These are phyloP conservation scores for Aspergillus intermedius DNA, from an alignment of 2,329 filamentous ascomycete genomes.

Conservation along the genomic window DNA sequence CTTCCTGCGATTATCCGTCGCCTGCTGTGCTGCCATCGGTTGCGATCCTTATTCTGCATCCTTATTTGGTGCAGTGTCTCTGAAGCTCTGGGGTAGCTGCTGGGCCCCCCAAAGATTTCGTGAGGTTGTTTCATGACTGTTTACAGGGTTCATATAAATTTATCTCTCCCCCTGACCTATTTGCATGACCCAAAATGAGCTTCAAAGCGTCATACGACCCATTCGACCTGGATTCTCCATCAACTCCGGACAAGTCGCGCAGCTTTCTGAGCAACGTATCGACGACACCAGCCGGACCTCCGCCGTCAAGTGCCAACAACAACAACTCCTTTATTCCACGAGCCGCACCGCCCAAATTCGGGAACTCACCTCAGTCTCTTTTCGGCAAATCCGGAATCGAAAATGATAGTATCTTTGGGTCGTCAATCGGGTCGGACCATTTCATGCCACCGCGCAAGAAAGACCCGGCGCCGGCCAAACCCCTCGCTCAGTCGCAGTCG, in stretches of 20 bases:
- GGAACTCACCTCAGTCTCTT: conserved; percentile 31
- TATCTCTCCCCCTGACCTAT: not conserved
- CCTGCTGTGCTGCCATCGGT: not conserved
- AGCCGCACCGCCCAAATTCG: conserved; percentile 31
- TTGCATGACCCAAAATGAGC: conserved; percentile 21
- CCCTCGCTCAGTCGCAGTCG: conserved; percentile 20
- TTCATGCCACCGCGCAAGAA: conserved; percentile 21
- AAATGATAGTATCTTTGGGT: conserved; percentile 32
- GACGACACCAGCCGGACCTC: conserved; percentile 53
- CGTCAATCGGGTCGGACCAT: conserved; percentile 30
- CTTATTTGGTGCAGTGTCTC: not conserved
- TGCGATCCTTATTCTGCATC: not conserved
- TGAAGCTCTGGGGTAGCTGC: not conserved
- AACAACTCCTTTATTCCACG: conserved; percentile 51
- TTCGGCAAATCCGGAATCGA: conserved; percentile 31
- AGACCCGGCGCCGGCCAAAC: conserved; percentile 20
- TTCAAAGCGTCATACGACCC: conserved; percentile 32
- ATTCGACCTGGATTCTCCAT: conserved; percentile 21
- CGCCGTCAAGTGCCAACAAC: conserved; percentile 41
- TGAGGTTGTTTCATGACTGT: not conserved
- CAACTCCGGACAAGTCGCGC: conserved; percentile 34
- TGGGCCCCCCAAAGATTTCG: not conserved
- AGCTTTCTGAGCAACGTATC: conserved; percentile 41
- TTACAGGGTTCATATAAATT: not conserved
- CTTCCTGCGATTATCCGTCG: not conserved